Conservation (phyloP, 192 early-diverging fungal genomes). For the Gryganskiella cystojenkinii region DNA sequence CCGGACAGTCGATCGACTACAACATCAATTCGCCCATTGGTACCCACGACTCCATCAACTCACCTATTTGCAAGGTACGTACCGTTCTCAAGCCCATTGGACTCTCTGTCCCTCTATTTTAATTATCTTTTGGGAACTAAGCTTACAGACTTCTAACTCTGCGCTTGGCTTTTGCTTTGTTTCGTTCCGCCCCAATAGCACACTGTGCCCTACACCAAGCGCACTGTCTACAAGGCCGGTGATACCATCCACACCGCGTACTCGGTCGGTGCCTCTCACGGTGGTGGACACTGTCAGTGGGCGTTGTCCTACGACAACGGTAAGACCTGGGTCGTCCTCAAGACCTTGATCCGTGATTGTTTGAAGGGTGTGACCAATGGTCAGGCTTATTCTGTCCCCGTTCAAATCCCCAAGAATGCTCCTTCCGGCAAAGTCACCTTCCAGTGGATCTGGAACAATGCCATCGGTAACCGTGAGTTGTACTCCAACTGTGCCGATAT, state of each 20-base stretch:
- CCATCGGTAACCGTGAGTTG: constrained; percentile 68
- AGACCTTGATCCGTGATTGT: constrained; percentile 62
- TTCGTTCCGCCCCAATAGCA: constrained; percentile 1
- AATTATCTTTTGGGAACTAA: not conserved
- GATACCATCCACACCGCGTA: constrained; percentile 63
- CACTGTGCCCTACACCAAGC: constrained; percentile 54
- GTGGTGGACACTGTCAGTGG: constrained; percentile 80
- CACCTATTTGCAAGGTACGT: constrained; percentile 59
- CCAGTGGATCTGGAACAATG: constrained; percentile 76
- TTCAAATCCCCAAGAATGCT: constrained; percentile 67
- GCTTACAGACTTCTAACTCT: not conserved
- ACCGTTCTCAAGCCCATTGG: not conserved
- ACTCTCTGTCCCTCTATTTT: not conserved
- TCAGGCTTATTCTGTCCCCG: constrained; percentile 40
- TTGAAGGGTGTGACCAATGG: constrained; percentile 46
- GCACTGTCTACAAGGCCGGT: constrained; percentile 58
- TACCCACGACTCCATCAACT: constrained; percentile 17
- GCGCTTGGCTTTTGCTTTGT: not conserved
- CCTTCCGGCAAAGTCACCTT: constrained; percentile 67
- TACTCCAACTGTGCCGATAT: constrained; percentile 79
- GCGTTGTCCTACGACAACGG: constrained; percentile 72
- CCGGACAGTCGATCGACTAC: constrained; percentile 59
- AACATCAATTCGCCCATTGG: constrained; percentile 57
- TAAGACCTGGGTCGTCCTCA: constrained; percentile 71
- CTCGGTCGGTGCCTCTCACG: constrained; percentile 63